Percentiles rank a stretch among this genome's conserved stretches.
phyloP scores from a whole-genome alignment of 2,329 filamentous ascomycete species.

The Penicillium sp. region DNA sequence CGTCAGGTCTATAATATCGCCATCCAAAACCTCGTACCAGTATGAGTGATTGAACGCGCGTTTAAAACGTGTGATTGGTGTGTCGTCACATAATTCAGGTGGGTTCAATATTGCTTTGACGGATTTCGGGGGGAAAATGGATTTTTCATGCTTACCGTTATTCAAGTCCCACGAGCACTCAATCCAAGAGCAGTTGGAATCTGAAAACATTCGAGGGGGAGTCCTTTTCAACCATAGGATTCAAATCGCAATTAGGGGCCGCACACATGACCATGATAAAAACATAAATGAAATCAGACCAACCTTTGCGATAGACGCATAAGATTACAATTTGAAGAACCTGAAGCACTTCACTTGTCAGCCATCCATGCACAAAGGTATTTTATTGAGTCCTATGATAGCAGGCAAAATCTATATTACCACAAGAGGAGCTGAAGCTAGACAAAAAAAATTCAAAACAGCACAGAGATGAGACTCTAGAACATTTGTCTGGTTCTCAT shows the following conservation, averaged over 20 bases:
- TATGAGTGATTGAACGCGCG: conserved; percentile 16
- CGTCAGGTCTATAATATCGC: conserved; percentile 17
- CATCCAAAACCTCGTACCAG: conserved; percentile 14
- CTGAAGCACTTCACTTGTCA: no score
- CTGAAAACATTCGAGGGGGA: neutral
- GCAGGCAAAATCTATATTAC: neutral
- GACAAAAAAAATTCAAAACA: neutral
- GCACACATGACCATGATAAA: neutral
- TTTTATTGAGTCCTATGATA: neutral
- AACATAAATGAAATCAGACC: neutral
- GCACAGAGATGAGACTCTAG: neutral
- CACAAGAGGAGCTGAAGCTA: neutral
- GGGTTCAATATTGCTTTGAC: conserved; percentile 1
- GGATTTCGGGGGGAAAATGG: neutral
- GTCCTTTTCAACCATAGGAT: conserved; percentile 4
- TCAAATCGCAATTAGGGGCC: neutral
- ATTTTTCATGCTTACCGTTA: conserved; percentile 11
- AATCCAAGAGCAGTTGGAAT: conserved; percentile 20
- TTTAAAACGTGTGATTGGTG: neutral
- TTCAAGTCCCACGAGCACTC: conserved; percentile 19
- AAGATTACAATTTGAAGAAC: neutral
- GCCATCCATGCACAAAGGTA: no score
- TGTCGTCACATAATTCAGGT: neutral
- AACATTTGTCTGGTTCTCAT: conserved; percentile 18
- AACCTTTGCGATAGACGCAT: neutral